These are phyloP conservation scores for Dysphania ambrosioides DNA, from an alignment of 148 eudicot species.

Conservation along the genomic window DNA sequence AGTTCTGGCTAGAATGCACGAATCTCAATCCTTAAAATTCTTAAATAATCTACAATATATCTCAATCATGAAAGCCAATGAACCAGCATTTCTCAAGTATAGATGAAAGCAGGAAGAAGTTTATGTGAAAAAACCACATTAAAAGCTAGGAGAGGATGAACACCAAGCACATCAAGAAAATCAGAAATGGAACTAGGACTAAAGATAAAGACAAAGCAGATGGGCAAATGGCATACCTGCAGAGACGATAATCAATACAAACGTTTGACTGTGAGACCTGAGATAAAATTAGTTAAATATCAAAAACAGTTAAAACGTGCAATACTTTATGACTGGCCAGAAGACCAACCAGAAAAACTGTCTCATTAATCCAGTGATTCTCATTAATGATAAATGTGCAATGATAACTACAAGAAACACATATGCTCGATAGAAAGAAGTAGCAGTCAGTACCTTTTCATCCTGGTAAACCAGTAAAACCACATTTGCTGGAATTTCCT, in stretches of 20 bases:
- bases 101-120: neutral
- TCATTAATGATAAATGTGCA: neutral
- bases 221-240: neutral
- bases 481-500: conserved; percentile 78
- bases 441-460: conserved; percentile 55
- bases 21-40: neutral
- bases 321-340: neutral
- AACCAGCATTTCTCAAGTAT: neutral
- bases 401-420: neutral
- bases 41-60: neutral
- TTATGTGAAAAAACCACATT: neutral
- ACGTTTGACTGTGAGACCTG: neutral
- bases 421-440: neutral
- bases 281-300: neutral
- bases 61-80: neutral
- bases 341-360: conserved; percentile 1
- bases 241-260: neutral
- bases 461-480: conserved; percentile 92
- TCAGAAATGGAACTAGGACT: neutral
- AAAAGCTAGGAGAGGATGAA: neutral
- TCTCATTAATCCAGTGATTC: neutral
- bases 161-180: neutral
- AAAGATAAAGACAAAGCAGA: neutral
- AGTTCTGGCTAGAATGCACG: neutral
- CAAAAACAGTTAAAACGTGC: neutral